A percentile compares a stretch with the other conserved stretches of the same genome.
These are phyloP conservation scores for Prunus mume DNA, from an alignment of 306 rosid species.

Conservation along the genomic window DNA sequence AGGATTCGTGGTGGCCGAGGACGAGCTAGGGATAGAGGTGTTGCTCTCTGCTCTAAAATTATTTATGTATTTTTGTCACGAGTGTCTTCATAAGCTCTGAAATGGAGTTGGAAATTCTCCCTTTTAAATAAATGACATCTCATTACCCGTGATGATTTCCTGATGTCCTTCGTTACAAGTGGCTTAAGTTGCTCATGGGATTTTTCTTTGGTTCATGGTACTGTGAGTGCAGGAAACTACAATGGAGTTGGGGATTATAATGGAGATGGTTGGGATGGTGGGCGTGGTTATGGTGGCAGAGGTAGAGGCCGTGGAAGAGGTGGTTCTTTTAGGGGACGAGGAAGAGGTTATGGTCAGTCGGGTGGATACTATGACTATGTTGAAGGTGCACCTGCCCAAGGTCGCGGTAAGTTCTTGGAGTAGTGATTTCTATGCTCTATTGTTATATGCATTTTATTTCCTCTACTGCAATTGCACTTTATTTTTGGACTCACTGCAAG, in stretches of 20 bases:
- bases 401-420: slow-evolving; percentile 50
- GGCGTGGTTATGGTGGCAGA: slow-evolving; percentile 71
- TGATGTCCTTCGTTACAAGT: background rate
- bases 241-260: slow-evolving; percentile 61
- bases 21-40: slow-evolving; percentile 69
- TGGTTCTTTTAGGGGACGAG: slow-evolving; percentile 53
- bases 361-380: slow-evolving; percentile 60
- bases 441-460: background rate
- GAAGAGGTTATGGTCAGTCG: slow-evolving; percentile 55
- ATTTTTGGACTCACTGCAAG: background rate
- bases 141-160: background rate
- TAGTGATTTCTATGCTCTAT: background rate
- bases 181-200: slow-evolving; percentile 5
- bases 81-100: background rate
- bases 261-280: slow-evolving; percentile 79
- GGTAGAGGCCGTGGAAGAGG: slow-evolving; percentile 72
- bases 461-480: background rate
- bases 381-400: slow-evolving; percentile 62
- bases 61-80: background rate
- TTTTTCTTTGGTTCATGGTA: slow-evolving; percentile 2
- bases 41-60: slow-evolving; percentile 13
- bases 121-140: background rate
- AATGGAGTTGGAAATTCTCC: background rate
- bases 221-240: slow-evolving; percentile 45
- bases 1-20: slow-evolving; percentile 70